phyloP scores from a whole-genome alignment of 192 early-diverging fungal genomes.

The Coemansia sp. region DNA sequence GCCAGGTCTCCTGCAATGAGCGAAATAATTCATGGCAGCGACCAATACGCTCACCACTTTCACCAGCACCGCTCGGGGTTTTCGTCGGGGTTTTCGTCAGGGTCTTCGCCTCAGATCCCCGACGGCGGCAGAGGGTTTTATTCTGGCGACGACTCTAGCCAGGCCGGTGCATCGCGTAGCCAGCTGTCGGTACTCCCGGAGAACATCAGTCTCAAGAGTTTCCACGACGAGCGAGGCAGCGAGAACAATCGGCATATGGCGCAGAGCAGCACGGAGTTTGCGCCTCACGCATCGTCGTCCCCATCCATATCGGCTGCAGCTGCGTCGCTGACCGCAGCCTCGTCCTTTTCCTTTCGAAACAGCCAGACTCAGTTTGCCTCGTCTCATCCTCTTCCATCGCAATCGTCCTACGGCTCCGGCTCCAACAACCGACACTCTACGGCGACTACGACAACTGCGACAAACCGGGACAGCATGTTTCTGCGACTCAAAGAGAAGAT shows the following conservation, averaged over 20 bases:
- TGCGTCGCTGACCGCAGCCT: constrained; percentile 37
- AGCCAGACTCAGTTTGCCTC: constrained; percentile 11
- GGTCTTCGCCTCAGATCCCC: background rate
- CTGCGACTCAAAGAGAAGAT: constrained; percentile 55
- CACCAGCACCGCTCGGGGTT: constrained; percentile 6
- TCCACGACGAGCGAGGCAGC: constrained; percentile 10
- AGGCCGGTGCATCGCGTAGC: constrained; percentile 9
- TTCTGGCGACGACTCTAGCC: constrained; percentile 1
- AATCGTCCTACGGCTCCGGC: constrained; percentile 6
- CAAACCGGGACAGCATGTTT: constrained; percentile 55
- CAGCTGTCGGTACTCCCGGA: constrained; percentile 29
- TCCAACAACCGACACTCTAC: constrained; percentile 35
- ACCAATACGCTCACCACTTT: background rate
- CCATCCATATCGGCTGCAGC: constrained; percentile 39
- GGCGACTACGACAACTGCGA: constrained; percentile 12
- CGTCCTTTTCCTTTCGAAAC: constrained; percentile 53
- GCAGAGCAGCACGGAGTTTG: constrained; percentile 33
- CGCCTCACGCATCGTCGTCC: constrained; percentile 37
- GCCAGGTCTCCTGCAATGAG: background rate
- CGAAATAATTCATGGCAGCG: background rate
- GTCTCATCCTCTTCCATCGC: constrained; percentile 2
- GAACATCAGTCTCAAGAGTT: constrained; percentile 16
- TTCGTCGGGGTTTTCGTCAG: too few species aligned
- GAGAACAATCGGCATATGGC: constrained; percentile 27
- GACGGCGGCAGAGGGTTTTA: background rate